Evolutionary conservation across 371 early-diverging fungal genomes (phyloP).

Genomic region (Apophysomyces trapeziformis): DNA sequence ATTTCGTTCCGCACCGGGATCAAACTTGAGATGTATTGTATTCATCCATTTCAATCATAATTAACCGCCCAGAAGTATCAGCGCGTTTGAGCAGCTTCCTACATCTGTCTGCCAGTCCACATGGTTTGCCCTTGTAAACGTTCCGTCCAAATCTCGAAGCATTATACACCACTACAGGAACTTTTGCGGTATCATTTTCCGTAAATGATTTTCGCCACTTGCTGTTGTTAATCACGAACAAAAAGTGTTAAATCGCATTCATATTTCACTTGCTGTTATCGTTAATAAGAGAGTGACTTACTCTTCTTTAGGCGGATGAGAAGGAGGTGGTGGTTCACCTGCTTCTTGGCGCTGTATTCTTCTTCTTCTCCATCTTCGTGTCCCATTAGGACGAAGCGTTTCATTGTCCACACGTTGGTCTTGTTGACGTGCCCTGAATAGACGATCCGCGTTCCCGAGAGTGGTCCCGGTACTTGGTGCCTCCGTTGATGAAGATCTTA

Average conservation of each 20-base stretch:
- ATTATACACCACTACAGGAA: background rate
- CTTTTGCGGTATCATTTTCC: background rate
- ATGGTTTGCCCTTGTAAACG: too few species aligned
- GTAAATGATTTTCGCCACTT: background rate
- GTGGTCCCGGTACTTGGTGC: conserved; percentile 12
- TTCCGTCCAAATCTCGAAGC: background rate
- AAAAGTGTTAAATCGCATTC: too few species aligned
- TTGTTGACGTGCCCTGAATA: background rate
- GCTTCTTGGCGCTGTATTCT: background rate
- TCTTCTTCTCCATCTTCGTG: background rate
- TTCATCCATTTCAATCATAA: background rate
- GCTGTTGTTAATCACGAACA: too few species aligned
- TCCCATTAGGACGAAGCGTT: background rate
- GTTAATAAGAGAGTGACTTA: background rate
- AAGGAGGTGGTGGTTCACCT: background rate
- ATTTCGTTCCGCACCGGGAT: background rate
- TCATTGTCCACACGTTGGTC: background rate
- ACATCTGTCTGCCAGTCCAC: background rate
- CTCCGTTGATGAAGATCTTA: conserved; percentile 19
- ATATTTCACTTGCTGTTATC: background rate
- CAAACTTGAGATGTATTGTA: background rate
- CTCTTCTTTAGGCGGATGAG: background rate
- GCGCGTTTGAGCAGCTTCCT: background rate
- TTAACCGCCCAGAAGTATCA: background rate
- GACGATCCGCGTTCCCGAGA: background rate